These are phyloP conservation scores for Phytophthora uliginosa DNA, from an alignment of 352 stramenopile species.

Conservation along the genomic window DNA sequence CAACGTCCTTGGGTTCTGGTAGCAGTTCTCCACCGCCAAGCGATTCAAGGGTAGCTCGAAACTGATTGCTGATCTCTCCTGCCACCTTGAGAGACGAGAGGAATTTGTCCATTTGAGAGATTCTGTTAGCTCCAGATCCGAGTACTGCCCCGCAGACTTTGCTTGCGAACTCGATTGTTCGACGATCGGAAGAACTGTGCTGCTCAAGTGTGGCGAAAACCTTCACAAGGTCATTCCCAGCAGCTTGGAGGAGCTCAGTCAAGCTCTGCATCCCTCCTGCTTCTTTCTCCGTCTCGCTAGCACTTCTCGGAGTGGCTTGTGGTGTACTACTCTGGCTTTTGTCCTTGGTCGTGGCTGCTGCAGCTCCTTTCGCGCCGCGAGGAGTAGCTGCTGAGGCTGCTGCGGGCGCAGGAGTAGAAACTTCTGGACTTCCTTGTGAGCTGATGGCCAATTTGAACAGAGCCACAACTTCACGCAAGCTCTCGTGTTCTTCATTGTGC, in stretches of 20 bases:
- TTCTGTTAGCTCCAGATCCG: constrained; percentile 3
- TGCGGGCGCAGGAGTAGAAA: neutral
- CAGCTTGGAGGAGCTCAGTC: constrained; percentile 47
- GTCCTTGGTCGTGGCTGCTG: constrained; percentile 20
- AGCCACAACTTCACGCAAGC: constrained; percentile 36
- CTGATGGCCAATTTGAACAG: constrained; percentile 30
- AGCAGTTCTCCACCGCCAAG: constrained; percentile 49
- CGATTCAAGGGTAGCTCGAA: constrained; percentile 40
- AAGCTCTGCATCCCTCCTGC: constrained; percentile 32
- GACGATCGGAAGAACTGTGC: constrained; percentile 29
- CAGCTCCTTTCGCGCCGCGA: constrained; percentile 15
- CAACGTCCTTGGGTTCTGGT: constrained; percentile 21
- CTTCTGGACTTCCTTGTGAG: constrained; percentile 1
- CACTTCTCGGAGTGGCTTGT: constrained; percentile 35
- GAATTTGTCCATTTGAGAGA: constrained; percentile 35
- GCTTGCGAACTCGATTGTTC: constrained; percentile 41
- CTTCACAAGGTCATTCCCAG: constrained; percentile 43
- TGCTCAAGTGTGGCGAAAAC: constrained; percentile 39
- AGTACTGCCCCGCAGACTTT: constrained; percentile 46
- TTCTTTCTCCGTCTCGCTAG: constrained; percentile 19
- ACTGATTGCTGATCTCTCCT: constrained; percentile 47
- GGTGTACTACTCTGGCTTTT: constrained; percentile 40
- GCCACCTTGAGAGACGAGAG: constrained; percentile 56
- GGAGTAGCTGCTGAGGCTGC: constrained; percentile 11
- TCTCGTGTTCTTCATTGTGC: constrained; percentile 20